Conservation (phyloP, 352 stramenopile species). For the Pythium aphanidermatum region DNA sequence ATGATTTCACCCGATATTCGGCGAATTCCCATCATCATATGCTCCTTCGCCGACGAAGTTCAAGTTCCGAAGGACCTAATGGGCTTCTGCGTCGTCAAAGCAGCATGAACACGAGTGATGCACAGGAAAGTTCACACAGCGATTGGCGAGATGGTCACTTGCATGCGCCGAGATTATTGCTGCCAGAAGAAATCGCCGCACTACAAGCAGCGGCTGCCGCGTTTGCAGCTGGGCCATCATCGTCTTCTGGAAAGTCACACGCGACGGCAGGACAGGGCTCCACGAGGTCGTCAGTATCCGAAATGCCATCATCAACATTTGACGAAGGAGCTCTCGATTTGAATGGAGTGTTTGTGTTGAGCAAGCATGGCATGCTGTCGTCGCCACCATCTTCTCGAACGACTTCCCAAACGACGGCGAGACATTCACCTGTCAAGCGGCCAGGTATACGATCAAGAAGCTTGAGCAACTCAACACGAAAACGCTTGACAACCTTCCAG, state of each 20-base stretch:
- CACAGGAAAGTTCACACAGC: background rate
- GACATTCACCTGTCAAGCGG: background rate
- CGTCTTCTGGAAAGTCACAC: constrained; percentile 6
- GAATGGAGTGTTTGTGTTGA: background rate
- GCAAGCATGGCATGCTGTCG: background rate
- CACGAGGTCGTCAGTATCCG: background rate
- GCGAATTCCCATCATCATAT: background rate
- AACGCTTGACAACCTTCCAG: background rate
- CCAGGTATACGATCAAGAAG: background rate
- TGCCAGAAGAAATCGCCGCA: constrained; percentile 2
- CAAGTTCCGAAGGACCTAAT: too few relatives aligned
- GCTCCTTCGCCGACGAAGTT: background rate
- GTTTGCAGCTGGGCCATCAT: background rate
- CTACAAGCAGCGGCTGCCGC: background rate
- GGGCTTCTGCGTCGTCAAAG: too few relatives aligned
- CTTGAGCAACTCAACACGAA: background rate
- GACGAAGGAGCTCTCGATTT: constrained; percentile 1
- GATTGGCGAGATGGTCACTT: constrained; percentile 1
- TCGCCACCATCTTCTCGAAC: background rate
- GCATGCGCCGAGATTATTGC: constrained; percentile 5
- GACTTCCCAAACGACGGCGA: background rate
- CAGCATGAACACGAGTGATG: background rate
- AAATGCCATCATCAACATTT: constrained; percentile 3
- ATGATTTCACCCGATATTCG: background rate
- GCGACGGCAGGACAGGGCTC: too few relatives aligned